Evolutionary conservation across 2,329 filamentous ascomycete species (phyloP).

Genomic region (Fusarium sp.): DNA sequence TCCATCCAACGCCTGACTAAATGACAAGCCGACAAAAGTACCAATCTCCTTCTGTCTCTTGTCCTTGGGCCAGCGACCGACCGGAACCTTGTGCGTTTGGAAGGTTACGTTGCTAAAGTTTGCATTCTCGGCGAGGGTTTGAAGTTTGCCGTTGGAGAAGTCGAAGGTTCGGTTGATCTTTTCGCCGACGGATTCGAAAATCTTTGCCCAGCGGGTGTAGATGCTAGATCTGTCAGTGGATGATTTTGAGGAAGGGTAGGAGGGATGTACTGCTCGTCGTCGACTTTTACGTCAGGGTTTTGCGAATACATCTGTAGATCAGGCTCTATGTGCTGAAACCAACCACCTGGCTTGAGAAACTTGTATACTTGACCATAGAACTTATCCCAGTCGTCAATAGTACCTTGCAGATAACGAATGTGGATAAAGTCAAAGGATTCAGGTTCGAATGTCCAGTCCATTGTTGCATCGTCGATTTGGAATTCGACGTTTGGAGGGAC

Average conservation of each 20-base stretch:
- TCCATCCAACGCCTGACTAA: slow-evolving; percentile 41
- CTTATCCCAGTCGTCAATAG: slow-evolving; percentile 48
- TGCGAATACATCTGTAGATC: slow-evolving; percentile 37
- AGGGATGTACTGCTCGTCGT: slow-evolving; percentile 28
- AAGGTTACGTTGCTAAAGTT: slow-evolving; percentile 17
- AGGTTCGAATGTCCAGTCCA: slow-evolving; percentile 57
- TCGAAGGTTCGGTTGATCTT: slow-evolving; percentile 35
- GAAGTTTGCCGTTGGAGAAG: slow-evolving; percentile 34
- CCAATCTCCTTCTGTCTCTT: slow-evolving; percentile 41
- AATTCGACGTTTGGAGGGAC: slow-evolving; percentile 53
- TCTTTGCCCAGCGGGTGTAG: slow-evolving; percentile 32
- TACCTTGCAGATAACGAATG: slow-evolving; percentile 47
- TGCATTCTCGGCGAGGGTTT: slow-evolving; percentile 25
- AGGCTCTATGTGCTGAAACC: slow-evolving; percentile 45
- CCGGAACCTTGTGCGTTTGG: slow-evolving; percentile 32
- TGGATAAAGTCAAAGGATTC: slow-evolving; percentile 51
- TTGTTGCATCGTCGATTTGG: slow-evolving; percentile 52
- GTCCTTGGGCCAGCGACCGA: slow-evolving; percentile 40
- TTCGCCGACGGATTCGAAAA: slow-evolving; percentile 30
- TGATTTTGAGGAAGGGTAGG: accelerated
- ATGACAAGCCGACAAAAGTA: slow-evolving; percentile 37
- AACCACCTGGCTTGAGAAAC: slow-evolving; percentile 41
- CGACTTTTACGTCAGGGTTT: slow-evolving; percentile 10
- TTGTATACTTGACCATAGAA: slow-evolving; percentile 35
- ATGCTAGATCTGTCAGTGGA: slow-evolving; percentile 4